Base-by-base conservation (phyloP, 768 basidiomycete genomes). In the Ramaria rubella region DNA sequence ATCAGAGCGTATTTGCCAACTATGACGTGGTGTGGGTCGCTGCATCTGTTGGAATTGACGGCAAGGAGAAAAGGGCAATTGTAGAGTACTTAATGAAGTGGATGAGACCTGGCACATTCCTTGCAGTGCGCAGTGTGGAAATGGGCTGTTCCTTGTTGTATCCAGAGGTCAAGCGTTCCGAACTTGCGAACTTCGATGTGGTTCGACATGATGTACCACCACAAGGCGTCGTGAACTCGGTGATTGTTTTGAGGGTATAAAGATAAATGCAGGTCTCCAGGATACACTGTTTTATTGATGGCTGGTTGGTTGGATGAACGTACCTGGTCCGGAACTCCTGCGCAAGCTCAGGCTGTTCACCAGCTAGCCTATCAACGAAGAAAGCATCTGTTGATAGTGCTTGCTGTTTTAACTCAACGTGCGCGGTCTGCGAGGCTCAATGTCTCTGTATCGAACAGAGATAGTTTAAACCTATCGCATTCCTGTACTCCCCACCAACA, bases 401-500 rank as follows among this genome's bases (percentile, higher is more conserved):
- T n/a, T 38, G 40, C 23, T 42, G 11, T 42, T 42, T 17, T 42
- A 42, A 42, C n/a, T 14, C 40, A 21, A 21, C 40, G 23, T 42
- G n/a, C 40, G 14, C 36, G n/a, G 23, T 17, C 17, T 21, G n/a
- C 40, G 23, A 21, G 23, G 14, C 11, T 42, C 17, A 17, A 42
- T n/a, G n/a, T n/a, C n/a, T n/a, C n/a, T n/a, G n/a, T 42, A 42
- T 21, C 40, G 23, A n/a, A 21, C 17, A 17, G 17, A 42, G n/a
- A 17, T 42, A 42, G 11, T 8, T n/a, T 42, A 42, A 29, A 11
- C 30, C 34, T 40, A 56, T 31, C 44, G 27, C 31, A 26, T 19
- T 56, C 30, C 27, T 40, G 61, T 52, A 43, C 57, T 59, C n/a
- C 80, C 84, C 57, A 87, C 75, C 56, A 90, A 75, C 45, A 92